Evolutionary conservation across 2,329 filamentous ascomycete species (phyloP), one percentile per base, ranked within the genome.

Genomic region (Coniosporium tulheliwenetii): DNA sequence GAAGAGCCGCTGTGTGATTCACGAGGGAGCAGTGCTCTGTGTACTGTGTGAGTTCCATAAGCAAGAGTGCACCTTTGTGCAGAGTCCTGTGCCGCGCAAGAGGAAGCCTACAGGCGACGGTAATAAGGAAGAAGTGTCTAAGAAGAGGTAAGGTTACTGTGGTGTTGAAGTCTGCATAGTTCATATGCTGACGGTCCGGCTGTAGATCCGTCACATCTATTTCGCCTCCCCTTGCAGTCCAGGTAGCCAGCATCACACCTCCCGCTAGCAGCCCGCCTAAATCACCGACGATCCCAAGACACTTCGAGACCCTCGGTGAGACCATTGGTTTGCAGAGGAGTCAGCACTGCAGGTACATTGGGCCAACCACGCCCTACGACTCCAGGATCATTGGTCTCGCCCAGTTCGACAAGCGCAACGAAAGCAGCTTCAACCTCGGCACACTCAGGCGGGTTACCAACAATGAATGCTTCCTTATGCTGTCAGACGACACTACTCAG

Each of bases 301-400:
- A 26, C 19, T 26, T 26, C 19, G 19, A 33, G 10, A 29, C 52
- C 12, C 54, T 67, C 10, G 64, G 65, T 46, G 64, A 69, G 52
- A 66, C 64, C 10, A 48, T 91, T 43, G 84, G 84, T 44, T 69
- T 91, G 48, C 83, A 89, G 56, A 67, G 75, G 52, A 79, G 85
- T 58, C 77, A 81, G 45, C 85, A 81, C 58, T 85, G 81, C 62
- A 81, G 85, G 60, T 85, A 89, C 54, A 84, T 91, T 50, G 84
- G 84, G 19, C 75, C 81, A 43, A 89, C 82, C 39, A 86, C 83
- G 39, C 81, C 86, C 51, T 85, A 87, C 54, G 84, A 91, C 56
- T 81, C 82, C 12, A 79, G 79, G n/a, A 69, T 91, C 41, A 84
- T 89, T 60, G 82, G 84, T 50, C 69, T 89, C 15, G 86, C 82